phyloP scores from a whole-genome alignment of 495 filamentous ascomycete genomes.

The Penicillium fimorum region DNA sequence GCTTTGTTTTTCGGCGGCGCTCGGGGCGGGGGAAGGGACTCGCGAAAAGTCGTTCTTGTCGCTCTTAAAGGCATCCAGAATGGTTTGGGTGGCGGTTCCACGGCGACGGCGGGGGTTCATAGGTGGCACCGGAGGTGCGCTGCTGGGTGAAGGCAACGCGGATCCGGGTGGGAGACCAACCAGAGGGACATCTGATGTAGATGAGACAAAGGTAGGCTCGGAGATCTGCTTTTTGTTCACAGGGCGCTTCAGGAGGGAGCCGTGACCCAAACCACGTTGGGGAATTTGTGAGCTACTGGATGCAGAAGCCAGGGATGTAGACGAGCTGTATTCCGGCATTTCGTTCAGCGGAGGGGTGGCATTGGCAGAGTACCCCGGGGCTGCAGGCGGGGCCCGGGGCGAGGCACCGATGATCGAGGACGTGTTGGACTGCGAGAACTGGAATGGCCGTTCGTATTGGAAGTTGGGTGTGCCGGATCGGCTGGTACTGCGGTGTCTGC shows the following conservation, averaged over 20 bases:
- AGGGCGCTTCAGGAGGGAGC: constrained; percentile 54
- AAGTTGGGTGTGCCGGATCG: constrained; percentile 40
- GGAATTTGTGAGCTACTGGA: constrained; percentile 19
- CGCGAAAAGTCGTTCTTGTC: constrained; percentile 36
- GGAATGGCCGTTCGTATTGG: constrained; percentile 44
- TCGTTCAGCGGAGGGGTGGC: constrained; percentile 55
- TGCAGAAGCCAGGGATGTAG: constrained; percentile 21
- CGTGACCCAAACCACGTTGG: constrained; percentile 32
- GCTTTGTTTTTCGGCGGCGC: constrained; percentile 43
- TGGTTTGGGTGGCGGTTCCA: constrained; percentile 51
- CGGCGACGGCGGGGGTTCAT: constrained; percentile 70
- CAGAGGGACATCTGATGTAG: constrained; percentile 69
- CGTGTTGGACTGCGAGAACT: constrained; percentile 33
- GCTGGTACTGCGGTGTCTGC: constrained; percentile 49
- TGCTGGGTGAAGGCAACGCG: constrained; percentile 39
- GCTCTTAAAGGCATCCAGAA: constrained; percentile 51
- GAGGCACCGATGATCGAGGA: constrained; percentile 46
- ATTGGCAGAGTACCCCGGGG: constrained; percentile 52
- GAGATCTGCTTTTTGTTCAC: constrained; percentile 78
- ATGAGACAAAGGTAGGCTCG: constrained; percentile 77
- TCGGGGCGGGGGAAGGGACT: constrained; percentile 26
- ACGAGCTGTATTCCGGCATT: constrained; percentile 31
- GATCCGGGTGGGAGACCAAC: constrained; percentile 58
- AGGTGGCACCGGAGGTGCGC: constrained; percentile 60
- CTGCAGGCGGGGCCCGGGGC: constrained; percentile 52